Evolutionary conservation across 108 stramenopile species (phyloP).

Genomic region (Discostella pseudostelligera): DNA sequence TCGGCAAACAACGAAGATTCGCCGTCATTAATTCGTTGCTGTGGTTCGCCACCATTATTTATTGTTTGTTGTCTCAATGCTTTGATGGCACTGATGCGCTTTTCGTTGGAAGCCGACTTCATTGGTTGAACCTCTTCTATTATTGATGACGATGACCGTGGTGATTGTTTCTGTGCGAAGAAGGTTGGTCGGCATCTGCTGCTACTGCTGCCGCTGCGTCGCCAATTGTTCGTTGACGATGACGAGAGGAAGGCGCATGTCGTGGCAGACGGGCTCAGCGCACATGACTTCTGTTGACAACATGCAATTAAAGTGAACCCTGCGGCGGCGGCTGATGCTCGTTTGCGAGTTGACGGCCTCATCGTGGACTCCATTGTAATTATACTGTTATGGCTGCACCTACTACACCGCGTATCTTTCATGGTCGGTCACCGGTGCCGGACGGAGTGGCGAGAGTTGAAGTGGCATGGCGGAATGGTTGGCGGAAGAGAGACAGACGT

Average conservation of each 20-base stretch:
- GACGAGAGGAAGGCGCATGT: background rate
- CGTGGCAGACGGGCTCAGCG: constrained; percentile 1
- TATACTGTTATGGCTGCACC: too few relatives aligned
- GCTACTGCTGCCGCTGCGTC: background rate
- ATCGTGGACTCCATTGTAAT: background rate
- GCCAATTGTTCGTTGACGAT: background rate
- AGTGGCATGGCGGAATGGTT: too few relatives aligned
- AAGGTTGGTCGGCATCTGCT: background rate
- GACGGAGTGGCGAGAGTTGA: background rate
- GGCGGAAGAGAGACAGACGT: background rate
- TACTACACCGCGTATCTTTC: too few relatives aligned
- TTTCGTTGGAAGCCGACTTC: constrained; percentile 35
- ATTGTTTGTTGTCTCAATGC: constrained; percentile 36
- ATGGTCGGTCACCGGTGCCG: background rate
- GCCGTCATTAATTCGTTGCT: background rate
- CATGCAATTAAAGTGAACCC: background rate
- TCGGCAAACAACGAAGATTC: constrained; percentile 26
- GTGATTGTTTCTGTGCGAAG: constrained; percentile 1
- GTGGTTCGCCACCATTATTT: too few relatives aligned
- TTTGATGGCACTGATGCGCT: constrained; percentile 30
- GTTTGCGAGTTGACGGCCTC: constrained; percentile 1
- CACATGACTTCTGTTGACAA: background rate
- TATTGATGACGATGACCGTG: constrained; percentile 1
- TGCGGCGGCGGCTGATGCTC: background rate
- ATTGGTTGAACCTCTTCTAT: constrained; percentile 43